Evolutionary conservation across 352 stramenopile genomes (phyloP).

Genomic region (Phytophthora kernoviae): DNA sequence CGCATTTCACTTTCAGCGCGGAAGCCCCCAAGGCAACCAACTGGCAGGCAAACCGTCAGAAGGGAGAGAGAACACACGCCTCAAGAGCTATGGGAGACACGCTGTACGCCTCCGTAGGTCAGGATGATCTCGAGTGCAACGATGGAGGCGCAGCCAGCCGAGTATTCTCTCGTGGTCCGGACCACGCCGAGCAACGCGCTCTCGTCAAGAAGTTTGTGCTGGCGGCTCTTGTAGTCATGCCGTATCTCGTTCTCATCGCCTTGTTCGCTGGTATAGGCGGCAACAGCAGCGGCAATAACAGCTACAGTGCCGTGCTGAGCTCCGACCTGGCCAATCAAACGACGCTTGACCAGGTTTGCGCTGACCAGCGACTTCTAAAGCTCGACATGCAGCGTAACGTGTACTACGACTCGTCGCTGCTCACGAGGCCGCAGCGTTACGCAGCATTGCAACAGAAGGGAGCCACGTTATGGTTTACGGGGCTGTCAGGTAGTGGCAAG

Average conservation of each 20-base stretch:
- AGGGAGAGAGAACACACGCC: too few species aligned
- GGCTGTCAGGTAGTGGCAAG: slow-evolving; percentile 97
- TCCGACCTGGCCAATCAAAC: slow-evolving; percentile 36
- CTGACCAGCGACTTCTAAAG: slow-evolving; percentile 64
- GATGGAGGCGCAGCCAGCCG: slow-evolving; percentile 38
- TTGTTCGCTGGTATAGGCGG: slow-evolving; percentile 48
- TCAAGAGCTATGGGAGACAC: slow-evolving; percentile 35
- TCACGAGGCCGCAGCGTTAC: slow-evolving; percentile 67
- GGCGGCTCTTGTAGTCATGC: slow-evolving; percentile 51
- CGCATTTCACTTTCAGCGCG: too few species aligned
- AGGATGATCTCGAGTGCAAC: slow-evolving; percentile 69
- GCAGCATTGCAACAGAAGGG: slow-evolving; percentile 94
- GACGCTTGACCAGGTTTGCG: slow-evolving; percentile 49
- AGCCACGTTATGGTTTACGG: slow-evolving; percentile 98
- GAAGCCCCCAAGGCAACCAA: too few species aligned
- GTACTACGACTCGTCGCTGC: slow-evolving; percentile 83
- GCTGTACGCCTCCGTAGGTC: slow-evolving; percentile 71
- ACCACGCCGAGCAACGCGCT: slow-evolving; percentile 45
- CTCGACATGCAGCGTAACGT: slow-evolving; percentile 79
- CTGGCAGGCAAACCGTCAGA: too few species aligned
- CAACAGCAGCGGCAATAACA: slow-evolving; percentile 4
- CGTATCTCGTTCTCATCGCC: slow-evolving; percentile 67
- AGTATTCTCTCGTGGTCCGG: slow-evolving; percentile 60
- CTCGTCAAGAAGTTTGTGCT: slow-evolving; percentile 65
- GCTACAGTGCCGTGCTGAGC: slow-evolving; percentile 2